Evolutionary conservation across 108 stramenopile genomes (phyloP), one percentile per base, ranked within the genome.

Genomic region (Bacterosira constricta): DNA sequence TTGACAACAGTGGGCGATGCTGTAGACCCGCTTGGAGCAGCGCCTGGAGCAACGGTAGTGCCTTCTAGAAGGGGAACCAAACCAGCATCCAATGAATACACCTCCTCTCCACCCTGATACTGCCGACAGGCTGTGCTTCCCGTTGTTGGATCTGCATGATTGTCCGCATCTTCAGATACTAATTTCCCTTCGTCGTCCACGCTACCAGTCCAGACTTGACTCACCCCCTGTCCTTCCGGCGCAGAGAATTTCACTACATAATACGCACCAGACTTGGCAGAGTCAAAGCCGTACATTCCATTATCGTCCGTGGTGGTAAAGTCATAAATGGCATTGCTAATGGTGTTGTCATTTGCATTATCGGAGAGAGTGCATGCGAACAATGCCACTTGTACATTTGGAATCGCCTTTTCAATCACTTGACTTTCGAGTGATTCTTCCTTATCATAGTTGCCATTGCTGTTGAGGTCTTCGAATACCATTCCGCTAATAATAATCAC

Each of bases 251-350:
- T 30, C 1, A 63, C 34, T 23, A 63, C 23, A 49, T 66, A 66
- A 42, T 67, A 80, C 13, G 66, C 47, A 27, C 79, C 79, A 3
- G 64, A 38, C 18, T 5, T 47, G 5, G 72, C 34, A 11, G 62
- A 47, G 18, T 55, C 49, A 23, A 80, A 80, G 53, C 71, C 79
- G 37, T 80, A 80, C 71, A 73, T 62, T 25, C 79, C 79, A 52
- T 80, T 80, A 10, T 42, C 67, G 30, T 73, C 79, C 2, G 79
- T 80, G 23, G 27, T 66, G n/a, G n/a, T n/a, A n/a, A n/a, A n/a
- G n/a, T n/a, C n/a, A n/a, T n/a, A n/a, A n/a, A n/a, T n/a, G 11
- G 46, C 39, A 20, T 47, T 34, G 17, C 47, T 9, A 0, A 45
- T 42, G 27, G 68, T 58, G 23, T 39, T 59, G 2, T 72, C 72